Base-by-base conservation (phyloP, 2,329 filamentous ascomycete species). In the Penicillium frequentans region DNA sequence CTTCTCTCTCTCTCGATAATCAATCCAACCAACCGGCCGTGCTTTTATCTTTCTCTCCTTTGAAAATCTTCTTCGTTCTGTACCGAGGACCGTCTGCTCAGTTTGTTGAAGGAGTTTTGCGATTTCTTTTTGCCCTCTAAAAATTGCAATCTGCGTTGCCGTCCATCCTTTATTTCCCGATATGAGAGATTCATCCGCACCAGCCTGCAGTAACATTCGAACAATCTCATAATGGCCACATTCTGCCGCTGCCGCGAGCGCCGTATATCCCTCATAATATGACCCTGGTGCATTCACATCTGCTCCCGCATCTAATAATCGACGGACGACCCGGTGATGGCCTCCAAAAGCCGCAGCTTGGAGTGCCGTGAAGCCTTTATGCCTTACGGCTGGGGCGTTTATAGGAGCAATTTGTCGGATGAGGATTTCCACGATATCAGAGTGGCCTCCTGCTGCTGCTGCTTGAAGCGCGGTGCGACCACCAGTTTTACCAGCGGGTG, bases 231-330 rank as follows among this genome's bases (percentile, higher is more conserved):
- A 46, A 13, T 29, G 44, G 10, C 44, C 44, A n/a, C 24, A n/a
- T 19, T 27, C 44, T 27, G 44, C 44, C 44, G 44, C 44, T 46
- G 44, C 44, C 26, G 44, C 16, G 16, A 46, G 44, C 8, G 44
- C 44, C 26, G 44, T 46, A 27, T 46, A 46, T 11, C 44, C 44
- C 7, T 27, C 16, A 21, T 27, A 46, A 46, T 46, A 29, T 8
- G 44, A 46, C 14, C 23, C 44, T n/a, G 7, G 44, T 3, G 44
- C 65, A 54, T 65, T 62, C 19, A 70, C 52, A 51, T 72, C 61
- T 13, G 67, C 69, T 19, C 67, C 66, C 14, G 47, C 58, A 2
- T 45, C 49, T 19, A 70, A 43, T 11, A 72, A 60, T 16, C 60
- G 52, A 42, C 55, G 27, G 2, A 59, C 61, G 33, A 69, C 61